Percentiles rank a stretch among this genome's conserved stretches.
phyloP scores from a whole-genome alignment of 2,329 filamentous ascomycete species.

The Fusarium chlamydosporum region DNA sequence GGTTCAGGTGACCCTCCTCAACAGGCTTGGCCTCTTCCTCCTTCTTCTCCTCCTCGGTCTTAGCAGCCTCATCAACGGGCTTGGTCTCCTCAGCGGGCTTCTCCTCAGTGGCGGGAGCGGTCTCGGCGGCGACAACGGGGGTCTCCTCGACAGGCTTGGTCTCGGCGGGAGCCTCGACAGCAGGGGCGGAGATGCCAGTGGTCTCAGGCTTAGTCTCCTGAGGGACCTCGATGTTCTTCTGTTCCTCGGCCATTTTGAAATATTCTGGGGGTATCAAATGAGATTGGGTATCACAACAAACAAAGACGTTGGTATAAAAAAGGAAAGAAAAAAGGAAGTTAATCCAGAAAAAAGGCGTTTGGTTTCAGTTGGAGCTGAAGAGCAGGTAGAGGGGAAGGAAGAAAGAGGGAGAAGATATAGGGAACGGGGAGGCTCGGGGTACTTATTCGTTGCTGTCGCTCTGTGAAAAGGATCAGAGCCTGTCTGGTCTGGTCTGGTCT shows the following conservation, averaged over 20 bases:
- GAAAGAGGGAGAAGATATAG: constrained; percentile 49
- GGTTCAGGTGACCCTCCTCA: constrained; percentile 86
- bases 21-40: constrained; percentile 77
- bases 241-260: constrained; percentile 78
- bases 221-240: constrained; percentile 76
- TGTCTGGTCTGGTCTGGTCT: background rate
- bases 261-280: constrained; percentile 60
- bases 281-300: constrained; percentile 67
- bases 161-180: constrained; percentile 54
- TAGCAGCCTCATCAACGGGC: constrained; percentile 59
- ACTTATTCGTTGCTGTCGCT: constrained; percentile 58
- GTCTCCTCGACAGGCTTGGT: constrained; percentile 59
- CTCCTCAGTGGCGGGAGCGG: constrained; percentile 57
- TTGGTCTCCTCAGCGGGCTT: constrained; percentile 61
- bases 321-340: constrained; percentile 55
- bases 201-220: constrained; percentile 64
- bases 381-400: constrained; percentile 55
- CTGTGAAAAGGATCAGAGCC: constrained; percentile 29
- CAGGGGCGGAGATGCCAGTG: constrained; percentile 51
- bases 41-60: constrained; percentile 61
- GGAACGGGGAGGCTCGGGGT: constrained; percentile 56
- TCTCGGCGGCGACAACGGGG: constrained; percentile 54
- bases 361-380: constrained; percentile 52
- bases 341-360: constrained; percentile 55
- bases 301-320: constrained; percentile 60